Conservation (phyloP, 2,329 filamentous ascomycete genomes). For the Proliferodiscus dingleyae region DNA sequence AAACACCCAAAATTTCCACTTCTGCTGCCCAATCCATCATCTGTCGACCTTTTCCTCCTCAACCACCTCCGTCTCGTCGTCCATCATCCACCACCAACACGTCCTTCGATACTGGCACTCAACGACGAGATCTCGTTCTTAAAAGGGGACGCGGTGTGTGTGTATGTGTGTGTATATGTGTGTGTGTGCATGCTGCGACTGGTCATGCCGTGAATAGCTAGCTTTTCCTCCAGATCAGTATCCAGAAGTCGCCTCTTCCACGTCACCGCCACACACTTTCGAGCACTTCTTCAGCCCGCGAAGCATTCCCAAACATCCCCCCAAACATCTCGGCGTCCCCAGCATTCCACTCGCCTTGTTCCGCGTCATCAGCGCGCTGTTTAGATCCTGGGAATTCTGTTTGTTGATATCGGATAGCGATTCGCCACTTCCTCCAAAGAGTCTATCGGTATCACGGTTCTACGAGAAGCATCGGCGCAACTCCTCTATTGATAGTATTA, state of each 20-base stretch:
- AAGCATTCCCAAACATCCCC: constrained; percentile 13
- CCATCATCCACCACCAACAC: neutral
- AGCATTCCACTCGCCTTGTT: constrained; percentile 8
- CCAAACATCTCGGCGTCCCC: neutral
- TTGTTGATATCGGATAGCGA: no score
- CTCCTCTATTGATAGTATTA: neutral
- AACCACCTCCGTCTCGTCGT: neutral
- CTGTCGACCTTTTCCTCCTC: neutral
- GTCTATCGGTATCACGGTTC: neutral
- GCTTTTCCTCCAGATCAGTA: constrained; percentile 11
- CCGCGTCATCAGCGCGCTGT: neutral
- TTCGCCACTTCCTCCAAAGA: neutral
- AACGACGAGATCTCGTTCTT: neutral
- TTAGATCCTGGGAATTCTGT: constrained; percentile 3
- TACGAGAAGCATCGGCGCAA: neutral
- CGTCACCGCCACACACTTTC: constrained; percentile 10
- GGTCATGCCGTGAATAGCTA: constrained; percentile 14
- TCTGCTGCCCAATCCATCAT: neutral
- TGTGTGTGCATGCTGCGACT: no score
- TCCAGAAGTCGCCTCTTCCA: constrained; percentile 8
- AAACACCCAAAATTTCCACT: no score
- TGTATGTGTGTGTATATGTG: no score
- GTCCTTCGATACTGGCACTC: neutral
- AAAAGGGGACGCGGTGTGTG: no score
- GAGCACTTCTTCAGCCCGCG: constrained; percentile 3